phyloP scores from a whole-genome alignment of 805 yeast species.

The Soucietia sequanensis region DNA sequence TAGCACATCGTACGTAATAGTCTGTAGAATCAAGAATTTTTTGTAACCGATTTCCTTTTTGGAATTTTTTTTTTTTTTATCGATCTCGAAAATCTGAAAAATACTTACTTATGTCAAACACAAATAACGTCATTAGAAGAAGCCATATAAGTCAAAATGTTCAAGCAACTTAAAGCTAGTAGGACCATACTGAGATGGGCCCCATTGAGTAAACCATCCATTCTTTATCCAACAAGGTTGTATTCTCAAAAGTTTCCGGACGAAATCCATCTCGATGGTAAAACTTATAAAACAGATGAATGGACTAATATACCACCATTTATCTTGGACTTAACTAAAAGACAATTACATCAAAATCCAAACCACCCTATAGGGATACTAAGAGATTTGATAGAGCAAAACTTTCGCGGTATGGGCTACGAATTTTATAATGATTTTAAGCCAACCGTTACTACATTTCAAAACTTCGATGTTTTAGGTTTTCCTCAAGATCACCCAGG shows the following conservation, averaged over 20 bases:
- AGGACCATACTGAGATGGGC: no score
- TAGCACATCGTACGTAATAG: no score
- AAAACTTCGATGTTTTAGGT: slow-evolving; percentile 90
- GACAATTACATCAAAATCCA: slow-evolving; percentile 70
- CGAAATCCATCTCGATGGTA: slow-evolving; percentile 44
- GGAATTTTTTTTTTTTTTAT: no score
- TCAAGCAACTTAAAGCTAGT: no score
- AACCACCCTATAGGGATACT: slow-evolving; percentile 90
- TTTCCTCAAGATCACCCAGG: slow-evolving; percentile 94
- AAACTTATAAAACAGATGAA: slow-evolving; percentile 58
- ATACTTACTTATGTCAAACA: no score
- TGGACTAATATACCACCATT: slow-evolving; percentile 85
- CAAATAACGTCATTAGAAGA: no score
- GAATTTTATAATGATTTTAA: slow-evolving; percentile 76
- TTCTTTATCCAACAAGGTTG: no score
- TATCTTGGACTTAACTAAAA: slow-evolving; percentile 63
- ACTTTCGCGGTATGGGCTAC: slow-evolving; percentile 65
- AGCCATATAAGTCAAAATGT: no score
- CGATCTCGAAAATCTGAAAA: no score
- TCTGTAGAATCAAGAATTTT: no score
- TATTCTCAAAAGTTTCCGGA: slow-evolving; percentile 26
- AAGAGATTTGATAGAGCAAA: slow-evolving; percentile 66
- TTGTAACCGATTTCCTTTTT: no score
- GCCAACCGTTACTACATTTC: slow-evolving; percentile 78
- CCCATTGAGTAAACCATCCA: no score